phyloP scores from a whole-genome alignment of 495 filamentous ascomycete species.

The Jackrogersella multiformis region DNA sequence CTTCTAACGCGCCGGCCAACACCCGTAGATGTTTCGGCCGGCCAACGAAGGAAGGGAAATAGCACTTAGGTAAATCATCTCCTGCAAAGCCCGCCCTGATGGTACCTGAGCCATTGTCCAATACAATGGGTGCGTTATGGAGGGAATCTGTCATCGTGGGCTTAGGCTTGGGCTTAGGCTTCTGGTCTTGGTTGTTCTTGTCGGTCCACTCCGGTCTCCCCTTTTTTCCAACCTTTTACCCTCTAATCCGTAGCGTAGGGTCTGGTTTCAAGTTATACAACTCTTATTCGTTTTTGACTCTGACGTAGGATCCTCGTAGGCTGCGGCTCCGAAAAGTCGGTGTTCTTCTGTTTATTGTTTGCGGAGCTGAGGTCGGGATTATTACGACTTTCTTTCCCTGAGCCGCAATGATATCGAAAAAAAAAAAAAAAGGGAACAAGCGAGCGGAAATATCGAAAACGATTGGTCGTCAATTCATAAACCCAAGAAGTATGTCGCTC shows the following conservation, averaged over 20 bases:
- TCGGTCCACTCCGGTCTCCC: constrained; percentile 31
- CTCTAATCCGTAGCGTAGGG: constrained; percentile 19
- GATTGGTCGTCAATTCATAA: constrained; percentile 26
- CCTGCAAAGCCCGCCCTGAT: constrained; percentile 97
- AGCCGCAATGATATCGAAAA: constrained; percentile 21
- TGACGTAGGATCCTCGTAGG: neutral
- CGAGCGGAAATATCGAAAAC: constrained; percentile 10
- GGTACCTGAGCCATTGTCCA: constrained; percentile 98
- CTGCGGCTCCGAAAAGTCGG: constrained; percentile 9
- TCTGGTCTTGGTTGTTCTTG: no score
- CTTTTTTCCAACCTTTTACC: constrained; percentile 15
- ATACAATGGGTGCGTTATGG: constrained; percentile 96
- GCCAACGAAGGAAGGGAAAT: constrained; percentile 98
- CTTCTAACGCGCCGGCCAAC: constrained; percentile 93
- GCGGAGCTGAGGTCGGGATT: neutral
- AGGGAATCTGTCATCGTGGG: constrained; percentile 81
- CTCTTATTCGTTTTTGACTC: neutral
- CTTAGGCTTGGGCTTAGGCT: constrained; percentile 27
- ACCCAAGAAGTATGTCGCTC: constrained; percentile 26
- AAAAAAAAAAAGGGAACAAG: constrained; percentile 7
- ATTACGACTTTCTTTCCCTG: neutral
- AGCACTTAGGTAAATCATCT: constrained; percentile 93
- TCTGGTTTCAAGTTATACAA: neutral
- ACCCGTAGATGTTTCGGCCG: constrained; percentile 97
- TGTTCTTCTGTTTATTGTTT: constrained; percentile 24